phyloP scores from a whole-genome alignment of 2,329 filamentous ascomycete genomes.

The Talaromyces islandicus region DNA sequence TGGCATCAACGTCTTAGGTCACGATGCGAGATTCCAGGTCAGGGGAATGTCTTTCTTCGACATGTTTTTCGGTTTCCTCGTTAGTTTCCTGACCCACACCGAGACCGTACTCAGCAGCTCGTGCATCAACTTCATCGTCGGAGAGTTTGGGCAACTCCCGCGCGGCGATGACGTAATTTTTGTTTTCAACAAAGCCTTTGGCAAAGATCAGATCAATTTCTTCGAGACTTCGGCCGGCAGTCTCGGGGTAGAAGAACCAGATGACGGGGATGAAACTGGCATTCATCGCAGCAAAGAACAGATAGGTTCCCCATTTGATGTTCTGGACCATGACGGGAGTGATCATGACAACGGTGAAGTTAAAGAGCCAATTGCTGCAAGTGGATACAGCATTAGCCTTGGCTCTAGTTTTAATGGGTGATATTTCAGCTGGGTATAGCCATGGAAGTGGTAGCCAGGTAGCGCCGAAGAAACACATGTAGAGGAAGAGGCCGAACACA shows the following conservation, averaged over 20 bases:
- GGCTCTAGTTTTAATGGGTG: constrained; percentile 50
- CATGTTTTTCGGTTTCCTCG: constrained; percentile 6
- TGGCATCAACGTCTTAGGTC: neutral
- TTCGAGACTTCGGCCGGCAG: constrained; percentile 38
- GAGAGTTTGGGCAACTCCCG: constrained; percentile 27
- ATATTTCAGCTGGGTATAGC: constrained; percentile 47
- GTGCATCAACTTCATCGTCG: constrained; percentile 29
- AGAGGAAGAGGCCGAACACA: constrained; percentile 60
- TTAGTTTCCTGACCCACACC: constrained; percentile 5
- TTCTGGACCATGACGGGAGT: constrained; percentile 36
- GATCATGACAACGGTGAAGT: constrained; percentile 51
- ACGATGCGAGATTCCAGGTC: neutral
- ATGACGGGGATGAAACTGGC: constrained; percentile 46
- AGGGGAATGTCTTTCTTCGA: constrained; percentile 1
- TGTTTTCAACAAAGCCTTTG: constrained; percentile 39
- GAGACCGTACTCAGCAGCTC: constrained; percentile 25
- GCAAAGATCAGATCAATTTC: constrained; percentile 42
- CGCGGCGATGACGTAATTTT: constrained; percentile 31
- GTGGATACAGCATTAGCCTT: constrained; percentile 53
- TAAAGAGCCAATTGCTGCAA: constrained; percentile 51
- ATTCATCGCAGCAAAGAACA: constrained; percentile 40
- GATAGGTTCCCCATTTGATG: constrained; percentile 39
- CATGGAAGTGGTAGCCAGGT: constrained; percentile 61
- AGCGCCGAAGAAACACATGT: constrained; percentile 63
- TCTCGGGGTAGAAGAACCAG: constrained; percentile 52